Evolutionary conservation across 495 filamentous ascomycete genomes (phyloP).

Genomic region (Hyaloscypha bicolor): DNA sequence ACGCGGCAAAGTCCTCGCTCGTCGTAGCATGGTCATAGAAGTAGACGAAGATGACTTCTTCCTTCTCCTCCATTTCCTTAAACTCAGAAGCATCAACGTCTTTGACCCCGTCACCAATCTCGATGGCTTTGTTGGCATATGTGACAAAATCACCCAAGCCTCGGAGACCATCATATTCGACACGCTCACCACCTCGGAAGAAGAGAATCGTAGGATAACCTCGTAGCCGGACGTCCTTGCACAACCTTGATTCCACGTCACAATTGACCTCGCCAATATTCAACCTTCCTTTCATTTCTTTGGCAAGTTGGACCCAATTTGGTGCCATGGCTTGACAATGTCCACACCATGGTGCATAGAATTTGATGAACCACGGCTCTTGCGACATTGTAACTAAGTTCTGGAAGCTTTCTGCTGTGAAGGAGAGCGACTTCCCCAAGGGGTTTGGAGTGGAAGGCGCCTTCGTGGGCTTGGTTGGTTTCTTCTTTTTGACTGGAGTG

Average conservation of each 20-base stretch:
- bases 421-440: conserved; percentile 68
- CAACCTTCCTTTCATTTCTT: conserved; percentile 82
- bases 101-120: conserved; percentile 71
- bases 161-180: conserved; percentile 91
- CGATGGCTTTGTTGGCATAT: conserved; percentile 85
- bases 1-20: conserved; percentile 82
- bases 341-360: conserved; percentile 95
- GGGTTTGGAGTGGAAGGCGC: conserved; percentile 63
- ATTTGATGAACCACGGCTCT: conserved; percentile 98
- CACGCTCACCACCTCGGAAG: conserved; percentile 88
- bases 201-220: conserved; percentile 90
- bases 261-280: conserved; percentile 98
- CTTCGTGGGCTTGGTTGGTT: conserved; percentile 36
- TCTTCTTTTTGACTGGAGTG: conserved; percentile 28
- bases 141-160: conserved; percentile 87
- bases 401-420: conserved; percentile 86
- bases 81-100: conserved; percentile 78
- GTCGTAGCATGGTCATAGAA: conserved; percentile 96
- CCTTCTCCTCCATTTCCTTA: conserved; percentile 84
- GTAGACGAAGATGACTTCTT: conserved; percentile 95
- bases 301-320: conserved; percentile 85
- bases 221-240: conserved; percentile 79
- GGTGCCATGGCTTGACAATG: conserved; percentile 93
- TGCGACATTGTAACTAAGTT: conserved; percentile 80
- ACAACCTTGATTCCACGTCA: conserved; percentile 78